These are phyloP conservation scores for Chondrus crispus DNA, from an alignment of 23 red algal species.

Conservation along the genomic window DNA sequence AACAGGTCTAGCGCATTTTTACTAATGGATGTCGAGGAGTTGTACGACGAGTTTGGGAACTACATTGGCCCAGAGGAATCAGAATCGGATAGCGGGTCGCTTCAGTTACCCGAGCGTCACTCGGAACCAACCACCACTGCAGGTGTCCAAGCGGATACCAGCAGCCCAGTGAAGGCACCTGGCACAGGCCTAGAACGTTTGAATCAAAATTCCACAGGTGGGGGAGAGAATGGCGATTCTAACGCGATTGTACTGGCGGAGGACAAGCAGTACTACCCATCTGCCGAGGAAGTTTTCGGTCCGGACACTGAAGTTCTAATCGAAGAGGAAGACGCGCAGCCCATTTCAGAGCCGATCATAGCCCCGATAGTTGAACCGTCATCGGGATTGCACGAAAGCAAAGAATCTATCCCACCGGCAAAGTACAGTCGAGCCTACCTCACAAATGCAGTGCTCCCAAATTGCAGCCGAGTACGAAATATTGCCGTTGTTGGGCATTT, in stretches of 20 bases:
- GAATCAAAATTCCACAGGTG: neutral
- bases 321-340: slow-evolving; percentile 89
- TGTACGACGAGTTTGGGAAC: slow-evolving; percentile 94
- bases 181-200: neutral
- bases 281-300: slow-evolving; percentile 76
- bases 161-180: neutral
- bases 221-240: neutral
- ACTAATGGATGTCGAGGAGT: slow-evolving; percentile 52
- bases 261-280: slow-evolving; percentile 78
- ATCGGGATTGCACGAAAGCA: slow-evolving; percentile 53
- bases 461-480: slow-evolving; percentile 62
- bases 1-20: no score
- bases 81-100: slow-evolving; percentile 29
- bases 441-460: slow-evolving; percentile 33
- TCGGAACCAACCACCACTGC: neutral
- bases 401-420: slow-evolving; percentile 24
- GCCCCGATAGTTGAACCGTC: slow-evolving; percentile 57
- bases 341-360: slow-evolving; percentile 60
- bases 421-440: slow-evolving; percentile 38
- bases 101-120: neutral
- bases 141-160: neutral
- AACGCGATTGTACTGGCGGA: slow-evolving; percentile 75
- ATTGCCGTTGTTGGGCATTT: slow-evolving; percentile 84
- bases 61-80: slow-evolving; percentile 73
- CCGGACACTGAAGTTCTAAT: slow-evolving; percentile 78